Evolutionary conservation across 768 basidiomycete species (phyloP).

Genomic region (Boletus subparvulus): DNA sequence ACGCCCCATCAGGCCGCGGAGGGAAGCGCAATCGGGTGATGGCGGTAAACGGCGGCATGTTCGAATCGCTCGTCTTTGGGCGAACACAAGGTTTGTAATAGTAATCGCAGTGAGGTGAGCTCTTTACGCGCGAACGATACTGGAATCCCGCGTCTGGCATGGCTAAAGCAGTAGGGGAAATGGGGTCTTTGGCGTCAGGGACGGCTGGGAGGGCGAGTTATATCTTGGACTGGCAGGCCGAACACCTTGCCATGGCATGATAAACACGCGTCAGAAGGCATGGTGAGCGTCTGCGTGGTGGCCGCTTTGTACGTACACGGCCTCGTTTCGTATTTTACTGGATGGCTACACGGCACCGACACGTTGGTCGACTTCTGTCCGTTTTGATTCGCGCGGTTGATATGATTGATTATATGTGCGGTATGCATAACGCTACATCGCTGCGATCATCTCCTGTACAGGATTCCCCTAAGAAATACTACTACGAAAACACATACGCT

Average conservation of each 20-base stretch:
- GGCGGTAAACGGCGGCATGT: conserved; percentile 5
- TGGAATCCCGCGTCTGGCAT: conserved; percentile 32
- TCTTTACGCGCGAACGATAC: conserved; percentile 27
- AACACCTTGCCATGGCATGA: conserved; percentile 33
- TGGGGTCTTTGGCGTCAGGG: conserved; percentile 17
- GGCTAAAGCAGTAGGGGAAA: conserved; percentile 7
- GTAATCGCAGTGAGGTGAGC: conserved; percentile 20
- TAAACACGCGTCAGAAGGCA: conserved; percentile 27
- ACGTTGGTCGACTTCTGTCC: conserved; percentile 26
- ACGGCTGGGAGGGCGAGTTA: conserved; percentile 20
- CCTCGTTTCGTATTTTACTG: conserved; percentile 27
- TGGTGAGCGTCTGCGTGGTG: conserved; percentile 23
- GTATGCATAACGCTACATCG: conserved; percentile 14
- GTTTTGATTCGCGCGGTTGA: conserved; percentile 15
- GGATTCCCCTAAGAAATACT: conserved; percentile 8
- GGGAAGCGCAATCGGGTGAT: conserved; percentile 23
- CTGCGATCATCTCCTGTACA: conserved; percentile 13
- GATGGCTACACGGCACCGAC: conserved; percentile 19
- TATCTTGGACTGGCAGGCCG: conserved; percentile 31
- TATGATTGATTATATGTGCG: conserved; percentile 12
- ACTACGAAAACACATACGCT: conserved; percentile 4
- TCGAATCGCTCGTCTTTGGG: conserved; percentile 24
- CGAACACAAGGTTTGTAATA: conserved; percentile 15
- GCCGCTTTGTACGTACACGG: conserved; percentile 29
- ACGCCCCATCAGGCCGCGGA: conserved; percentile 16